Evolutionary conservation across 768 basidiomycete species (phyloP), one percentile per base, ranked within the genome.

Genomic region (Russula virescens): DNA sequence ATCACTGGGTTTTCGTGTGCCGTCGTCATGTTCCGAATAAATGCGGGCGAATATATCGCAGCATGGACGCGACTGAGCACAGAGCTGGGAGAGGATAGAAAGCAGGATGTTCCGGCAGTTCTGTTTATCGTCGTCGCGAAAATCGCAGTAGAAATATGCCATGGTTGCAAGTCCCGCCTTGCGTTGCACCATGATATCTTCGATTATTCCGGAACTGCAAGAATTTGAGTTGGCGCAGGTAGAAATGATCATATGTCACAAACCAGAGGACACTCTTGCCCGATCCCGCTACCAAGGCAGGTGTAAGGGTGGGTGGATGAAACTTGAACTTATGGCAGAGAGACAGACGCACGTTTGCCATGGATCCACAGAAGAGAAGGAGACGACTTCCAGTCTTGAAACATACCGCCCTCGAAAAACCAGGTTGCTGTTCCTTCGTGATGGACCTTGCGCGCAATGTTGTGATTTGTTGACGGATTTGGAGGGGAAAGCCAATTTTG

Each of bases 401-500:
- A 59, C 5, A 50, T 28, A 19, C 40, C 21, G 13, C 40, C 26
- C 21, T 59, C 18, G 26, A 59, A 51, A 26, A 59, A 51, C 58
- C 58, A 59, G 1, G 38, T 23, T 2, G 58, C 40, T 6, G 58
- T 42, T 28, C 58, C 49, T 11, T 51, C 23, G 26, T 51, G 49
- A 38, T 43, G 58, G 7, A 38, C 13, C 14, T 23, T 38, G 8
- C 46, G 46, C 19, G 56, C 56, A 2, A 38, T 48, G 5, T 57
- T 48, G 2, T 57, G 56, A 38, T 57, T 57, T 19, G 2, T 48
- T 2, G 34, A 48, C 2, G 56, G 46, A 35, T 57, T 46, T 1
- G 58, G 49, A 3, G 58, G 49, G 42, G 48, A 51, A 7, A 59
- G 58, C 58, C 58, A 59, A 5, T 13, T 43, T 21, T 19, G 49